Conservation (phyloP, 441 rosid species). For the Euphorbia celastroides region DNA sequence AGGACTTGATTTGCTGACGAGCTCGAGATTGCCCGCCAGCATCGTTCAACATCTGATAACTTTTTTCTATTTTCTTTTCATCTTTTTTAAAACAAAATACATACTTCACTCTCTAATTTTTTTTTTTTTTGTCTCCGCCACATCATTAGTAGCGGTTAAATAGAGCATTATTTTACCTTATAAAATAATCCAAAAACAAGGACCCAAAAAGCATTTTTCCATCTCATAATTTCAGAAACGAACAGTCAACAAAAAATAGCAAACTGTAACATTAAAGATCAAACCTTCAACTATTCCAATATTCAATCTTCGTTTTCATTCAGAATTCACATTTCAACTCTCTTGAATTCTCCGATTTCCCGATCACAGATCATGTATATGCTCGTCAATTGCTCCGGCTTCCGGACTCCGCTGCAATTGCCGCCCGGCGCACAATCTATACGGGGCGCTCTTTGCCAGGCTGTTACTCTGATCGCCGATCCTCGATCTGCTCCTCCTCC, state of each 20-base stretch:
- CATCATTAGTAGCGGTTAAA: too few relatives aligned
- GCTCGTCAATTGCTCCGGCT: constrained; percentile 75
- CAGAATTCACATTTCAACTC: neutral
- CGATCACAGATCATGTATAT: constrained; percentile 27
- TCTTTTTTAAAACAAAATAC: too few relatives aligned
- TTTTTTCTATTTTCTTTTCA: too few relatives aligned
- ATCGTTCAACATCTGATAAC: too few relatives aligned
- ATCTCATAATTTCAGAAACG: neutral
- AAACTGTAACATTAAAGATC: neutral
- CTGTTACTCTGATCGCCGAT: constrained; percentile 67
- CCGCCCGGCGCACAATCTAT: constrained; percentile 79
- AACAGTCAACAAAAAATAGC: neutral
- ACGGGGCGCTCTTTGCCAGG: constrained; percentile 83
- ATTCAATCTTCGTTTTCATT: neutral
- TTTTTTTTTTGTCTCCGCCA: too few relatives aligned
- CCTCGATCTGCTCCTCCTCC: constrained; percentile 47
- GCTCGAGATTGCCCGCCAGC: too few relatives aligned
- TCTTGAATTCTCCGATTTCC: neutral
- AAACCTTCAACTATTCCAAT: neutral
- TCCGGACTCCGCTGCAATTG: constrained; percentile 72
- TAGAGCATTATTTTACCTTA: too few relatives aligned
- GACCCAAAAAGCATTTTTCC: neutral
- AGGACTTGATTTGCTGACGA: too few relatives aligned
- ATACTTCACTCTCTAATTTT: too few relatives aligned
- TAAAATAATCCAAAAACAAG: too few relatives aligned